phyloP scores from a whole-genome alignment of 805 yeast species.

The Metschnikowia gruessii region DNA sequence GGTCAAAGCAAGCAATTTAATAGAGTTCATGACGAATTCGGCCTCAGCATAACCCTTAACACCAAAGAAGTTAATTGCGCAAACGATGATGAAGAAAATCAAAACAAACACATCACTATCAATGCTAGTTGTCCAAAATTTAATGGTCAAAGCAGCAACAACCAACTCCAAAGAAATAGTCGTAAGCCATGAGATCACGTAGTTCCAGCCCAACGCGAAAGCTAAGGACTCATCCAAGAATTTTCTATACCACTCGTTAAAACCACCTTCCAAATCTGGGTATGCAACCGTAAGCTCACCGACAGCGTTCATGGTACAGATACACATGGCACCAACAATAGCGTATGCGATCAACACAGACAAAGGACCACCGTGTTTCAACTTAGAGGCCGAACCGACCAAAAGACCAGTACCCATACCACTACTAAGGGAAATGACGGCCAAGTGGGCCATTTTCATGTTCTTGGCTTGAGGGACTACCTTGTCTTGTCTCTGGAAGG shows the following conservation, averaged over 20 bases:
- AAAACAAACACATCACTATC: conserved; percentile 58
- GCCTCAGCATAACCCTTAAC: conserved; percentile 48
- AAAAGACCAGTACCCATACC: conserved; percentile 44
- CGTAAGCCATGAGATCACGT: conserved; percentile 30
- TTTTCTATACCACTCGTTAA: conserved; percentile 28
- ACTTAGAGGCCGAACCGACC: conserved; percentile 38
- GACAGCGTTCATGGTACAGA: conserved; percentile 37
- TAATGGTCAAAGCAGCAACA: conserved; percentile 45
- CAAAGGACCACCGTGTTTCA: conserved; percentile 27
- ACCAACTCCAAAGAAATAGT: conserved; percentile 23
- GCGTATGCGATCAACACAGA: conserved; percentile 25
- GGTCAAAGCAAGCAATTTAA: conserved; percentile 35
- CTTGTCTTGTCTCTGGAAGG: conserved; percentile 17
- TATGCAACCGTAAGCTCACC: conserved; percentile 59
- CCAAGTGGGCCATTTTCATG: conserved; percentile 28
- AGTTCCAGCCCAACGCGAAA: conserved; percentile 40
- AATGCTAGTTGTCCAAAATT: conserved; percentile 51
- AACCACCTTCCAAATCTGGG: conserved; percentile 44
- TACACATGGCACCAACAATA: conserved; percentile 27
- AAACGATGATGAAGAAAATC: conserved; percentile 47
- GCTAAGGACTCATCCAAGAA: conserved; percentile 38
- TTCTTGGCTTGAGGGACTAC: conserved; percentile 13
- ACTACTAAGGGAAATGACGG: conserved; percentile 33
- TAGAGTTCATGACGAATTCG: conserved; percentile 38
- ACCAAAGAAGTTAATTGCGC: conserved; percentile 45